phyloP scores from a whole-genome alignment of 352 stramenopile genomes.

The Phytophthora agathidicida region DNA sequence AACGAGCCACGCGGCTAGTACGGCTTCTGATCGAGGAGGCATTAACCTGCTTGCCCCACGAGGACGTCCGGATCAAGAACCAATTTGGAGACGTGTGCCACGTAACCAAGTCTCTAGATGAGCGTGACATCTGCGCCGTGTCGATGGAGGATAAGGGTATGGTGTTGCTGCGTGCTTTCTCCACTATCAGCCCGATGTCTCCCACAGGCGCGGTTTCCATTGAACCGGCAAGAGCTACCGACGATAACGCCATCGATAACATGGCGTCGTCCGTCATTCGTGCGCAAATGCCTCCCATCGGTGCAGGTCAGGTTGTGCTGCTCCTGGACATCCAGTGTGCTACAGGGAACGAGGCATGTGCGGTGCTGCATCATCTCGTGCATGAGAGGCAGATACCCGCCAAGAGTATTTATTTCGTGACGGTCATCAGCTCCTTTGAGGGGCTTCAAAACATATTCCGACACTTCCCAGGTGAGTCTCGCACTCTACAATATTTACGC shows the following conservation, averaged over 20 bases:
- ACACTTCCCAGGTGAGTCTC: slow-evolving; percentile 49
- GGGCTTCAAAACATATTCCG: slow-evolving; percentile 49
- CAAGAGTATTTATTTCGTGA: slow-evolving; percentile 62
- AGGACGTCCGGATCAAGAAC: slow-evolving; percentile 32
- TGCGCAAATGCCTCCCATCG: slow-evolving; percentile 35
- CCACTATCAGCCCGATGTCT: slow-evolving; percentile 27
- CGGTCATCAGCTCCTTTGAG: slow-evolving; percentile 47
- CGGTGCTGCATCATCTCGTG: slow-evolving; percentile 50
- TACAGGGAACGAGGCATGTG: slow-evolving; percentile 47
- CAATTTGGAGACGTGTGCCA: slow-evolving; percentile 33
- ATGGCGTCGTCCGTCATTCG: slow-evolving; percentile 11
- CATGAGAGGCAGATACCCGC: slow-evolving; percentile 26
- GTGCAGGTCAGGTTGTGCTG: slow-evolving; percentile 35
- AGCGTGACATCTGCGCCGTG: slow-evolving; percentile 30
- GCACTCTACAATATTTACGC: not conserved
- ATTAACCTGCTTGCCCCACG: slow-evolving; percentile 35
- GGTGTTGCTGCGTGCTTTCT: slow-evolving; percentile 31
- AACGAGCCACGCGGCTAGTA: slow-evolving; percentile 34
- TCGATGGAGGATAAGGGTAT: slow-evolving; percentile 37
- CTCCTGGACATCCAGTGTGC: slow-evolving; percentile 51
- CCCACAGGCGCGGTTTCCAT: slow-evolving; percentile 30
- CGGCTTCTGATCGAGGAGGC: slow-evolving; percentile 48
- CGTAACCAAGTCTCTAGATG: slow-evolving; percentile 23
- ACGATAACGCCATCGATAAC: slow-evolving; percentile 7
- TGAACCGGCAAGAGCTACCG: not conserved